Conservation (phyloP, 2,329 filamentous ascomycete genomes). For the Kalmusia sp. region DNA sequence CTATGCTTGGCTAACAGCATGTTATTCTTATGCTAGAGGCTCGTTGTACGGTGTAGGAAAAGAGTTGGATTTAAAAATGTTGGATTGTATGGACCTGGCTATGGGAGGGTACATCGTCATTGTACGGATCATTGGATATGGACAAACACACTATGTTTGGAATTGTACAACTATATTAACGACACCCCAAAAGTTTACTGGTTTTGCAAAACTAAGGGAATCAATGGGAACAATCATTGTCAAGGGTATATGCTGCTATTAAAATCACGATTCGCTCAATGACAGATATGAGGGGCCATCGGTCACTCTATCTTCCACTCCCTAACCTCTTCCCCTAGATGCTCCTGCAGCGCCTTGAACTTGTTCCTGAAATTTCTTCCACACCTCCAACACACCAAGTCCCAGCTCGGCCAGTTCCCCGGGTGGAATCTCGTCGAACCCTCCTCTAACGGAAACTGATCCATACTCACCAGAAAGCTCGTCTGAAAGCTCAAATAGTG, state of each 20-base stretch:
- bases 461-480: slow-evolving; percentile 79
- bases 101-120: background rate
- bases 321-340: slow-evolving; percentile 77
- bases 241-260: background rate
- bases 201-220: slow-evolving; percentile 26
- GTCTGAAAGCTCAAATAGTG: slow-evolving; percentile 95
- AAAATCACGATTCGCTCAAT: no score
- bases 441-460: slow-evolving; percentile 76
- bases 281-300: no score
- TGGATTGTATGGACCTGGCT: background rate
- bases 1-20: background rate
- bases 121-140: background rate
- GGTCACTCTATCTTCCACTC: slow-evolving; percentile 66
- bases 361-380: slow-evolving; percentile 73
- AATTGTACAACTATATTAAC: slow-evolving; percentile 16
- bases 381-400: slow-evolving; percentile 87
- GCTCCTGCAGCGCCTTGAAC: slow-evolving; percentile 76
- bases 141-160: background rate
- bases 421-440: slow-evolving; percentile 70
- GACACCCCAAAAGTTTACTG: slow-evolving; percentile 19
- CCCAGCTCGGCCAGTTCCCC: slow-evolving; percentile 66
- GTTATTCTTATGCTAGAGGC: background rate
- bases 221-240: slow-evolving; percentile 2
- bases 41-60: background rate
- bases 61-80: background rate